A percentile compares a stretch with the other conserved stretches of the same genome.
Conservation (phyloP, 1,284 basidiomycete species). For the Boletus semigastroideus region DNA sequence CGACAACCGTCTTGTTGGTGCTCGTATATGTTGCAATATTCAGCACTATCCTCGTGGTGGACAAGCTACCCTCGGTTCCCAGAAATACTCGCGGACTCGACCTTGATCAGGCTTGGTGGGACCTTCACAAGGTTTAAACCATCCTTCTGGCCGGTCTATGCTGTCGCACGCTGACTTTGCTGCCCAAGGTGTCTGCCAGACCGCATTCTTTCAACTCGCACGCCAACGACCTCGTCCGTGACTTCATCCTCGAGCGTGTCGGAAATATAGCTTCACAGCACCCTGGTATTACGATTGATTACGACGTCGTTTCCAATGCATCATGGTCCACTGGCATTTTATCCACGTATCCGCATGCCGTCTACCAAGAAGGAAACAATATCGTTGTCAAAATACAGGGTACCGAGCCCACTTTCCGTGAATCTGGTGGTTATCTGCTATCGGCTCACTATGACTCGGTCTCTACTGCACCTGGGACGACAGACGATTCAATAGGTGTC, state of each 20-base stretch:
- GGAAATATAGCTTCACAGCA: slow-evolving; percentile 42
- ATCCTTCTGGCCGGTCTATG: not conserved
- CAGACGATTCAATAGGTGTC: slow-evolving; percentile 76
- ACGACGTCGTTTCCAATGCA: slow-evolving; percentile 59
- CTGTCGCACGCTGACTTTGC: slow-evolving; percentile 1
- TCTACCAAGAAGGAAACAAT: slow-evolving; percentile 74
- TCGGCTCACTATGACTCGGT: slow-evolving; percentile 82
- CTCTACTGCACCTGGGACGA: slow-evolving; percentile 70
- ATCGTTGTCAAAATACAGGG: slow-evolving; percentile 71
- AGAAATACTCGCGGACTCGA: slow-evolving; percentile 51
- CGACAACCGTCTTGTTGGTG: slow-evolving; percentile 52
- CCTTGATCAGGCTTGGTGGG: slow-evolving; percentile 56
- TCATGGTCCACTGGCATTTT: slow-evolving; percentile 40
- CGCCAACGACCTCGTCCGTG: slow-evolving; percentile 65
- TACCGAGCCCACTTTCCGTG: slow-evolving; percentile 35
- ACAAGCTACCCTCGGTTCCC: slow-evolving; percentile 52
- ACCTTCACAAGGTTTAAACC: slow-evolving; percentile 57
- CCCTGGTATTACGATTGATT: slow-evolving; percentile 46
- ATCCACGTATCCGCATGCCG: slow-evolving; percentile 12
- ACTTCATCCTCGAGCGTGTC: slow-evolving; percentile 58
- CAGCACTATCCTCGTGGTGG: slow-evolving; percentile 49
- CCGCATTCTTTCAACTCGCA: slow-evolving; percentile 78
- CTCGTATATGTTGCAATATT: slow-evolving; percentile 56
- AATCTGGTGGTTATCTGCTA: slow-evolving; percentile 59
- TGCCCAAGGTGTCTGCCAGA: slow-evolving; percentile 54